A percentile compares a stretch with the other conserved stretches of the same genome.
phyloP scores from a whole-genome alignment of 257 asterid species.

The Solanum megistacrolobum region DNA sequence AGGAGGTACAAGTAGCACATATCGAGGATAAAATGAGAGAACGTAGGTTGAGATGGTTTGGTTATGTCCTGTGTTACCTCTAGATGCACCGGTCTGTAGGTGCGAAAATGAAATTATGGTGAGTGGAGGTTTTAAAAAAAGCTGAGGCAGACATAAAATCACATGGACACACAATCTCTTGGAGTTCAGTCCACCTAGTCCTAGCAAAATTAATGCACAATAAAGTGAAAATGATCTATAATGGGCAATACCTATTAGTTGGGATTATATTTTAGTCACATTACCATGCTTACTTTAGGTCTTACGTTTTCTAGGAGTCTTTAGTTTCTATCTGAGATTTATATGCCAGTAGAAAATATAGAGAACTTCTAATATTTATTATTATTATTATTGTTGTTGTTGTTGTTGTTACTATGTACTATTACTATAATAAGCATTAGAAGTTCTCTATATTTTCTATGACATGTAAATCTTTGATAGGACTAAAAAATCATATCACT shows the following conservation, averaged over 20 bases:
- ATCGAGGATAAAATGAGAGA: not conserved
- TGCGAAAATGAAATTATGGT: not conserved
- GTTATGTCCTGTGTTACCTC: not conserved
- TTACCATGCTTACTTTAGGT: not conserved
- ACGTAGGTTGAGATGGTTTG: not conserved
- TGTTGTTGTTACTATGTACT: too few species aligned
- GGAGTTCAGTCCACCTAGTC: not conserved
- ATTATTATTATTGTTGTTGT: too few species aligned
- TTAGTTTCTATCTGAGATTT: not conserved
- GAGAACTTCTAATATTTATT: too few species aligned
- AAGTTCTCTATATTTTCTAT: too few species aligned
- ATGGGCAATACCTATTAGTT: not conserved
- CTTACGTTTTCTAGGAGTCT: not conserved
- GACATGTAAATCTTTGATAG: too few species aligned
- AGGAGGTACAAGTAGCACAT: not conserved
- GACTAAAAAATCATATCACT: not conserved
- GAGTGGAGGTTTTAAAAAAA: not conserved
- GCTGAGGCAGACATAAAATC: not conserved
- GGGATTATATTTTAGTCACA: not conserved
- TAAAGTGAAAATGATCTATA: not conserved
- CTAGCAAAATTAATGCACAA: not conserved
- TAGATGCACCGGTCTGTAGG: not conserved
- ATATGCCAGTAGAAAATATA: not conserved
- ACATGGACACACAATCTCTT: not conserved
- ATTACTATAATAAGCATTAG: too few species aligned